Conservation (phyloP, 2,329 filamentous ascomycete species). For the Cercospora sp. region DNA sequence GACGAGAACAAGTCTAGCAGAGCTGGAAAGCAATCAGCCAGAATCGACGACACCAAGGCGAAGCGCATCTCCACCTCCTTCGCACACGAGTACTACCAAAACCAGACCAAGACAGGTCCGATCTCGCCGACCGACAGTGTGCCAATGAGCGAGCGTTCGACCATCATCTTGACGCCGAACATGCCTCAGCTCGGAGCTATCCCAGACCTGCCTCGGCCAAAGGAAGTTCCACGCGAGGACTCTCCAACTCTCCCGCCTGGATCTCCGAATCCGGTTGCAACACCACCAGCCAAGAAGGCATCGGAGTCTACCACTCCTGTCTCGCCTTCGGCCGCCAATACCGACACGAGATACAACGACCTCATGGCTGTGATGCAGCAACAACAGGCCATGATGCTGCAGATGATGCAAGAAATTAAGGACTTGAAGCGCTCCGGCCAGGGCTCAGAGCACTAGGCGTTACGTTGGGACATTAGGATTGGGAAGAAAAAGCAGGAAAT, state of each 20-base stretch:
- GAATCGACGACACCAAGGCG: conserved; percentile 7
- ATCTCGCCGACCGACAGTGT: conserved; percentile 12
- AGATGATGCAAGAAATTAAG: conserved; percentile 25
- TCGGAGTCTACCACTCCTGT: background rate
- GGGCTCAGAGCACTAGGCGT: background rate
- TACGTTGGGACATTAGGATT: background rate
- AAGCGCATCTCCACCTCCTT: conserved; percentile 25
- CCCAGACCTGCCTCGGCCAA: background rate
- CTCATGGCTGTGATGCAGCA: conserved; percentile 18
- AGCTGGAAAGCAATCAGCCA: background rate
- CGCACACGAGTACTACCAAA: conserved; percentile 30
- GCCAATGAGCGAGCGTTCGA: conserved; percentile 18
- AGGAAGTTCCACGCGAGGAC: background rate
- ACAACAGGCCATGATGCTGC: conserved; percentile 20
- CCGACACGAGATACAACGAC: conserved; percentile 2
- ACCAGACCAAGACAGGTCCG: background rate
- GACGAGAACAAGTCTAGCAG: background rate
- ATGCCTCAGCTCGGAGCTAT: background rate
- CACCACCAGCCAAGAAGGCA: background rate
- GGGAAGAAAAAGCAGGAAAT: background rate
- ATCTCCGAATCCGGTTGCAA: background rate
- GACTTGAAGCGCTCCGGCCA: conserved; percentile 14
- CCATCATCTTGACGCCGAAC: conserved; percentile 19
- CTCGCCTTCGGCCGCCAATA: background rate
- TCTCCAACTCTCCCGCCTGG: conserved; percentile 6